Percentiles rank a stretch among this genome's conserved stretches.
Conservation (phyloP, 169 alveolate species). For the Plasmodium malariae region DNA sequence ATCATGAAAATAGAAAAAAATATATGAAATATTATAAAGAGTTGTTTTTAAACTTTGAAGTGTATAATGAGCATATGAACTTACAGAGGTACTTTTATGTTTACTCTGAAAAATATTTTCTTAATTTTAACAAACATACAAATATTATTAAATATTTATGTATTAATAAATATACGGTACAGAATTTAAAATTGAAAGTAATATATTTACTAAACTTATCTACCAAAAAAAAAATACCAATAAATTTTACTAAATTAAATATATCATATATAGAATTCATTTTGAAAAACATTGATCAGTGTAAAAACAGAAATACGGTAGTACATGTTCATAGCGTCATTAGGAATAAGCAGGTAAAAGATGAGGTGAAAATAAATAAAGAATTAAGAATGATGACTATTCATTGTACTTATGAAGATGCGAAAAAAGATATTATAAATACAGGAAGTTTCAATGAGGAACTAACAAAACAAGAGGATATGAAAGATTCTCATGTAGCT, state of each 20-base stretch:
- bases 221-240: constrained; percentile 28
- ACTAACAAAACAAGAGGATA: background rate
- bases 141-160: constrained; percentile 28
- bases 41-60: constrained; percentile 21
- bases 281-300: constrained; percentile 19
- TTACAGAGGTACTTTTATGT: constrained; percentile 19
- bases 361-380: background rate
- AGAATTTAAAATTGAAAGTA: constrained; percentile 32
- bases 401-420: background rate
- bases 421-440: background rate
- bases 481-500: background rate
- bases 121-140: constrained; percentile 21
- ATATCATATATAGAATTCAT: constrained; percentile 32
- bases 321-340: constrained; percentile 24
- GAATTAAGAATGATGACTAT: constrained; percentile 15
- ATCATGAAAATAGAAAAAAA: constrained; percentile 61
- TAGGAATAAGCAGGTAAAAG: background rate
- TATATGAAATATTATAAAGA: constrained; percentile 27
- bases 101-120: constrained; percentile 10
- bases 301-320: constrained; percentile 12
- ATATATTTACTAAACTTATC: constrained; percentile 29
- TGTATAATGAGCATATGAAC: constrained; percentile 5
- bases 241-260: constrained; percentile 30
- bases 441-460: too few species aligned
- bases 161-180: constrained; percentile 12